Evolutionary conservation across 345 rosid genomes (phyloP), one percentile per base, ranked within the genome.

Genomic region (Populus tremula): DNA sequence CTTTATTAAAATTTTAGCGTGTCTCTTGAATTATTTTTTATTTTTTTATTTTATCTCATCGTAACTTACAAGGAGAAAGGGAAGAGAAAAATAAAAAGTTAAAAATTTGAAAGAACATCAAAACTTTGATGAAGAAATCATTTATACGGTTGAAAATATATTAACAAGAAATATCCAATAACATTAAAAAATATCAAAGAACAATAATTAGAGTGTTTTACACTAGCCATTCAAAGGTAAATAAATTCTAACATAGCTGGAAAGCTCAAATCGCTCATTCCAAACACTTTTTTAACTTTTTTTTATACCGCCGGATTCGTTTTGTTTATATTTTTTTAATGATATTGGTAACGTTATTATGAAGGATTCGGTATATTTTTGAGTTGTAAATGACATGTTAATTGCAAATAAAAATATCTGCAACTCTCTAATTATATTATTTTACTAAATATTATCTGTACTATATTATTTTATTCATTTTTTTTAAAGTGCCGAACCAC

Each of bases 1-100:
- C 0, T 3, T 33, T 33, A 33, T 33, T 2, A 4, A 0, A 33
- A 0, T 0, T 33, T 33, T 0, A 0, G 4, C 0, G 35, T 33
- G 35, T 3, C 5, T 33, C 4, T 33, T 33, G 0, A 0, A 2
- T 33, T 33, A 3, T 33, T 33, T 33, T 33, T 33, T 27, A 1
- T 27, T 27, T 27, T 1, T 27, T 27, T 27, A 1, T 27, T 27
- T 27, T 0, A 0, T 4, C 35, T 33, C 0, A 0, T 33, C 0
- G 0, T 33, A 33, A 33, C 0, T 33, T 33, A 33, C 4, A 0
- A 33, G 0, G 0, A 33, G 0, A 33, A 4, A 3, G 5, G 5
- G 4, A 5, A 33, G 35, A 33, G 35, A 4, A 3, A 33, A 31
- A 29, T 29, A 29, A 29, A 29, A 31, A 31, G 0, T 1, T 2